Evolutionary conservation across 805 yeast species (phyloP), one percentile per base, ranked within the genome.

Genomic region (Yarrowia sp.): DNA sequence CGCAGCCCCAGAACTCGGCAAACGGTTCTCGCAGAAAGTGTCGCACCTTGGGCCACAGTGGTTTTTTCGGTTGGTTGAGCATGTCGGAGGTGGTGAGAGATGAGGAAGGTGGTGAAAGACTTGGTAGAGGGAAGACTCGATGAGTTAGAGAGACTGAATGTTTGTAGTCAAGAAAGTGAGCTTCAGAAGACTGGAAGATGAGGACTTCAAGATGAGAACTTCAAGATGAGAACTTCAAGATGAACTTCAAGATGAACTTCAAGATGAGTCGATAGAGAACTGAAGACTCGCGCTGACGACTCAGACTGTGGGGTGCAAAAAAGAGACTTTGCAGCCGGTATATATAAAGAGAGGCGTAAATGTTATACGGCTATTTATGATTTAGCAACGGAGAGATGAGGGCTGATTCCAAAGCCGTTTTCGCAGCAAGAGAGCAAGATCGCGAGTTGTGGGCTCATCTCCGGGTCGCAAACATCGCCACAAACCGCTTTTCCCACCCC

Each of bases 1-100:
- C 71, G 6, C 85, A 81, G 33, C 87, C 87, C 61, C 84, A 72
- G 71, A 83, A 83, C 74, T 84, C 87, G 19, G 87, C 86, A 47
- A 83, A 70, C 61, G 81, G 81, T 70, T 83, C 86, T 71, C 85
- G 80, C 66, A 78, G 72, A 1, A 70, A 68, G 68, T 78, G 77
- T 64, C 80, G 10, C 40, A 68, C 19, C 17, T 43, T 34, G 20
- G 69, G 68, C 64, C 63, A 66, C 53, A 65, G 39, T 2, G 46
- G 38, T 36, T 61, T 46, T 20, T 38, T 17, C 17, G 64, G 49
- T 13, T 58, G 64, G 64, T 43, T 19, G 36, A 43, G 50, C 64
- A 56, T 56, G 34, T 24, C 30, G 6, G 30, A 24, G 6, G 6
- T 24, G 30, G 30, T 24, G 30, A 7, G 6, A 4, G 30, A 24